Evolutionary conservation across 2,329 filamentous ascomycete genomes (phyloP).

Genomic region (Lachnellula willkommii): DNA sequence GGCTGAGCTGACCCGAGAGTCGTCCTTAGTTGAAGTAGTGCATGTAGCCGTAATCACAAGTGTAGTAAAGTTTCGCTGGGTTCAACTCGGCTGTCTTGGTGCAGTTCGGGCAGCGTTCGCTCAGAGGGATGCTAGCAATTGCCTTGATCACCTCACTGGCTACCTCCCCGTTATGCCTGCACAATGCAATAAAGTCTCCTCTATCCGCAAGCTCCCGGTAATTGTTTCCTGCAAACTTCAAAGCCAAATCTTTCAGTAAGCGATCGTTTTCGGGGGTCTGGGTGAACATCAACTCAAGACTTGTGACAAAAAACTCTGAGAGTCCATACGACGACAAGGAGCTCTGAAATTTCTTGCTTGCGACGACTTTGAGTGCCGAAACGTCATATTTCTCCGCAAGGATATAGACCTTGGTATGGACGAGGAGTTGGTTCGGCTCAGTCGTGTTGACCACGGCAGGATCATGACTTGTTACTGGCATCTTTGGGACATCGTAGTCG

Average conservation of each 20-base stretch:
- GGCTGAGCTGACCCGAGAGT: too few relatives aligned
- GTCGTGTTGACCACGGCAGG: too few relatives aligned
- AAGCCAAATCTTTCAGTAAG: not conserved
- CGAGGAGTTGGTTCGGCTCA: not conserved
- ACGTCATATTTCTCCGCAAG: constrained; percentile 13
- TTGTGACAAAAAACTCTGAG: not conserved
- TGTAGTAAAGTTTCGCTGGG: too few relatives aligned
- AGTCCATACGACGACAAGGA: not conserved
- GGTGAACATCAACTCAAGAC: not conserved
- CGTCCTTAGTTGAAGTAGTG: too few relatives aligned
- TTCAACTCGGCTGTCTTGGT: too few relatives aligned
- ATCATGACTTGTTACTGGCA: not conserved
- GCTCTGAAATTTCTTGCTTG: constrained; percentile 3
- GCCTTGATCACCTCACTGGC: not conserved
- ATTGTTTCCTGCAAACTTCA: not conserved
- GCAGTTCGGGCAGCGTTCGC: too few relatives aligned
- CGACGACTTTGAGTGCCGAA: constrained; percentile 2
- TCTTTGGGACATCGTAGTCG: not conserved
- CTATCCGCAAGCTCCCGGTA: not conserved
- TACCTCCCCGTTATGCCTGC: not conserved
- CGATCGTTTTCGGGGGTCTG: not conserved
- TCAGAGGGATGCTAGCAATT: not conserved
- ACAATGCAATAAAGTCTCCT: not conserved
- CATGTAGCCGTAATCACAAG: too few relatives aligned
- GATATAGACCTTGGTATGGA: constrained; percentile 12